Evolutionary conservation across 139 green algal genomes (phyloP), one percentile per base, ranked within the genome.

Genomic region (Chlorella sp.): DNA sequence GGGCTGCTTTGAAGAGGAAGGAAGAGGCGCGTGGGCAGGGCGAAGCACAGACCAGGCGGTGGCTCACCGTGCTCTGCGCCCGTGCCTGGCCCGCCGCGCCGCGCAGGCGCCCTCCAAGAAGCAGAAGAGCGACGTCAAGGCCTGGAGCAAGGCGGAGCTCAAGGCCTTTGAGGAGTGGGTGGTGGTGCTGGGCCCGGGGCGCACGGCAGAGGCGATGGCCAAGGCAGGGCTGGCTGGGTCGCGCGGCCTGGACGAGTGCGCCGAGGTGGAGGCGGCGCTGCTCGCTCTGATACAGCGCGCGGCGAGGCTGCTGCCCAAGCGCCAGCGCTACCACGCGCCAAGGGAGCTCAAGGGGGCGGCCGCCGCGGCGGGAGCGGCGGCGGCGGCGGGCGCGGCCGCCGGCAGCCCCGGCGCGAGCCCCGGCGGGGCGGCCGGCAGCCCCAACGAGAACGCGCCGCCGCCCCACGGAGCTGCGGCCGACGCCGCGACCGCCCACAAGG

Each of bases 101-200:
- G 25, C 27, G 25, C 14, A 3, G 55, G 33, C 33, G 6, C 5
- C 33, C 33, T 46, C 46, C 42, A 75, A 69, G 53, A 43, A 50
- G 21, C 35, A 19, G 7, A 46, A 42, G 25, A 58, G 70, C 23
- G 41, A 31, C 38, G 15, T 35, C n/a, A 62, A 61, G 50, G 21
- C 36, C 8, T 90, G 87, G 83, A 79, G 48, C 23, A 70, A 51
- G 19, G 41, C 35, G 8, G 79, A 90, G 61, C 36, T 87, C 25
- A 85, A 90, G 77, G 2, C 48, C 25, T 56, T 93, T 58, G 81
- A 87, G 76, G 79, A 87, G 46, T 7, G 27, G 27, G 68, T 93
- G 51, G 25, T 93, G 25, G 58, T 36, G 2, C 67, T 93, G 14
- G 90, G 88, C 0, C 42, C 70, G 2, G 80, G 74, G 23, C 77